A percentile compares a stretch with the other conserved stretches of the same genome.
These are phyloP conservation scores for Lactarius sp. DNA, from an alignment of 768 basidiomycete species.

Conservation along the genomic window DNA sequence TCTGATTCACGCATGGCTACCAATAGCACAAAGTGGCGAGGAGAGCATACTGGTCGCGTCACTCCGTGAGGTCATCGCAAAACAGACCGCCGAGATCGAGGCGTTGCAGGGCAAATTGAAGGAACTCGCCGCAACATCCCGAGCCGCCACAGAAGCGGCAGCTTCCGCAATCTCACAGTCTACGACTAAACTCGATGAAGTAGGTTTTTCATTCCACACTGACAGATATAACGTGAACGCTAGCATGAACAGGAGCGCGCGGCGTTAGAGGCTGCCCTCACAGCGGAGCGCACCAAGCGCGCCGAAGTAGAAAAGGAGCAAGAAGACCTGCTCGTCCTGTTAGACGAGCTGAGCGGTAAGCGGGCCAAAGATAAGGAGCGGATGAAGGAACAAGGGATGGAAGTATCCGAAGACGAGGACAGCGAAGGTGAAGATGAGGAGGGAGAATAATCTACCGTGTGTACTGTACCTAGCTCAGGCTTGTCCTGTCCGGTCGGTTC, in stretches of 20 bases:
- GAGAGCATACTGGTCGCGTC: constrained; percentile 71
- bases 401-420: constrained; percentile 90
- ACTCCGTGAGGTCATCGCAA: constrained; percentile 75
- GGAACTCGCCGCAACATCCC: constrained; percentile 31
- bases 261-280: constrained; percentile 50
- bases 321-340: constrained; percentile 87
- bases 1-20: background rate
- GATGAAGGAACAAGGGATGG: constrained; percentile 68
- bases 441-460: constrained; percentile 22
- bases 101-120: constrained; percentile 56
- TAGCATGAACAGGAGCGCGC: constrained; percentile 36
- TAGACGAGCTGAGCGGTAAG: constrained; percentile 89
- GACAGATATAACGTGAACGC: background rate
- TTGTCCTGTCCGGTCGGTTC: too few species aligned
- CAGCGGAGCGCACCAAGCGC: constrained; percentile 54
- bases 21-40: constrained; percentile 63
- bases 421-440: constrained; percentile 60
- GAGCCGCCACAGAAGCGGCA: background rate
- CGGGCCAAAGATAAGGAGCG: constrained; percentile 76
- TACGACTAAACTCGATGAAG: constrained; percentile 4
- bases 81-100: constrained; percentile 79
- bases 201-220: background rate
- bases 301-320: constrained; percentile 93
- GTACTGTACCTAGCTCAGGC: too few species aligned
- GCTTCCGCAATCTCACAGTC: constrained; percentile 2